Evolutionary conservation across 2,329 filamentous ascomycete genomes (phyloP).

Genomic region (Cordyceps cateniannulata): DNA sequence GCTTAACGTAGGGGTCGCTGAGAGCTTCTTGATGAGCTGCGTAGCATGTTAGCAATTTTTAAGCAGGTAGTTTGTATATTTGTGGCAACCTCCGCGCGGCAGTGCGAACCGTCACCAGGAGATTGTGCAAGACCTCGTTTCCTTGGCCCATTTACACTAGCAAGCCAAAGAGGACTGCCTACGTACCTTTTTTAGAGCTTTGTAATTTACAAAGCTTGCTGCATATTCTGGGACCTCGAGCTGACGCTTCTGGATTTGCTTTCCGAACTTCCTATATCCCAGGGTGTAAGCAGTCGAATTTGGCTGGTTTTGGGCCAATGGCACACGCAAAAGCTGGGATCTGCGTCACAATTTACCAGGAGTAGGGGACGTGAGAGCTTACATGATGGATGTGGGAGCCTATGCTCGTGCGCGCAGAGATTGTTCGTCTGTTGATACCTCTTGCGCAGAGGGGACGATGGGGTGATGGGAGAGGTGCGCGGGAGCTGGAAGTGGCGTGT

Average conservation of each 20-base stretch:
- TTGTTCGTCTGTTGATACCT: background rate
- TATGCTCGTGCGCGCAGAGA: background rate
- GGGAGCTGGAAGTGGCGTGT: background rate
- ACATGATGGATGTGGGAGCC: constrained; percentile 27
- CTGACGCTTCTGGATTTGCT: constrained; percentile 98
- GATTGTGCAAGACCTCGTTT: background rate
- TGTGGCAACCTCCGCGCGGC: background rate
- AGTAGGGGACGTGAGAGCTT: constrained; percentile 19
- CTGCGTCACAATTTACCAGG: background rate
- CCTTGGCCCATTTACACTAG: background rate
- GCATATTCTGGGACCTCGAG: constrained; percentile 99
- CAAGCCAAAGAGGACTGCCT: background rate
- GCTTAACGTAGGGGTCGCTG: constrained; percentile 77
- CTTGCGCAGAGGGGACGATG: background rate
- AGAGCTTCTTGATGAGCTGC: constrained; percentile 97
- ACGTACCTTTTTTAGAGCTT: constrained; percentile 91
- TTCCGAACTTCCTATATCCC: constrained; percentile 88
- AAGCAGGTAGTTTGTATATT: no score
- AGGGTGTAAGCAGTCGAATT: background rate
- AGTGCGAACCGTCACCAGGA: background rate
- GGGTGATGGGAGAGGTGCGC: background rate
- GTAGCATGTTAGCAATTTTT: constrained; percentile 8
- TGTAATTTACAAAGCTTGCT: constrained; percentile 98
- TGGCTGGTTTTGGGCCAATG: background rate
- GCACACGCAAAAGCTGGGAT: background rate